Percentiles rank a stretch among this genome's conserved stretches.
phyloP scores from a whole-genome alignment of 148 eudicot species.

The Chenopodium quinoa region DNA sequence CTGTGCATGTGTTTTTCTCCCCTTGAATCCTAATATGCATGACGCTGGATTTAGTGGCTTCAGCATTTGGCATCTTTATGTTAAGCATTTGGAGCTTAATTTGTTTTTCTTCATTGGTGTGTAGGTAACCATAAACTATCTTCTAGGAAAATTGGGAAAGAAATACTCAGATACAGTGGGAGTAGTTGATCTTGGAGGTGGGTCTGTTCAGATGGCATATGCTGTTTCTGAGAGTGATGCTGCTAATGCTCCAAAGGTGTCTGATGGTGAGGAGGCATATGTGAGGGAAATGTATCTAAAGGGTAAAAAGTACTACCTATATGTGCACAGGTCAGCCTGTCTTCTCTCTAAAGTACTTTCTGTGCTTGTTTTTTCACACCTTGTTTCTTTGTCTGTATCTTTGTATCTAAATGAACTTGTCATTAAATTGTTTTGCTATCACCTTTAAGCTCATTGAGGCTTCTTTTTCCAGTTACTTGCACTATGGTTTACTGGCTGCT shows the following conservation, averaged over 20 bases:
- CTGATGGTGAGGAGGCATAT: conserved; percentile 78
- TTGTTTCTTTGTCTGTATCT: not conserved
- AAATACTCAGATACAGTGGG: conserved; percentile 77
- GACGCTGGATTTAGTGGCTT: not conserved
- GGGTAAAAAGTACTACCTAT: conserved; percentile 78
- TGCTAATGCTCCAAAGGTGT: conserved; percentile 72
- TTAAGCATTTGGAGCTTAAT: conserved; percentile 6
- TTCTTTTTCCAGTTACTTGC: conserved; percentile 67
- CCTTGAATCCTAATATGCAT: not conserved
- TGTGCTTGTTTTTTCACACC: not conserved
- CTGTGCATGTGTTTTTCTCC: not conserved
- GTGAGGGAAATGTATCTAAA: conserved; percentile 90
- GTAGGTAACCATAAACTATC: conserved; percentile 91
- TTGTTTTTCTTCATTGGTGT: conserved; percentile 20
- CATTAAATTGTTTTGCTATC: not conserved
- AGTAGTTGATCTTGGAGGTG: conserved; percentile 99
- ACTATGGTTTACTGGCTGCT: conserved; percentile 92
- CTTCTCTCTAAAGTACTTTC: not conserved
- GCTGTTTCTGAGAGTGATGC: conserved; percentile 89
- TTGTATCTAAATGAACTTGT: not conserved
- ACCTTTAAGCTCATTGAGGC: conserved; percentile 1
- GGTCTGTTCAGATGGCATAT: conserved; percentile 99
- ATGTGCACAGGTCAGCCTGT: conserved; percentile 81
- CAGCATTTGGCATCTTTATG: not conserved
- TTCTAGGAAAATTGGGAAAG: conserved; percentile 78